These are phyloP conservation scores for Friedmanniomyces simplex DNA, from an alignment of 495 filamentous ascomycete genomes.

Conservation along the genomic window DNA sequence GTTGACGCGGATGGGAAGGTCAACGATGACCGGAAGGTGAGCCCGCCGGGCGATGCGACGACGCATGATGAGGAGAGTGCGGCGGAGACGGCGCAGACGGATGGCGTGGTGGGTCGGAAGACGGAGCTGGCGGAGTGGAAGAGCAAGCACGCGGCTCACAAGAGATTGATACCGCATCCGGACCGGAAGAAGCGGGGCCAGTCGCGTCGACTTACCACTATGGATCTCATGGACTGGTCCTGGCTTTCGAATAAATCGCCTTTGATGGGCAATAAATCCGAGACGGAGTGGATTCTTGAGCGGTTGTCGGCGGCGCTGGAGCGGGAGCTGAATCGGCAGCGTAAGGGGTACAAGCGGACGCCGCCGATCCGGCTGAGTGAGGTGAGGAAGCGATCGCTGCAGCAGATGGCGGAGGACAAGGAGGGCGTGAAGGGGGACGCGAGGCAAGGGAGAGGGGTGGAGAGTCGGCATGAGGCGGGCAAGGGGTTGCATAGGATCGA, in stretches of 20 bases:
- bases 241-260: constrained; percentile 68
- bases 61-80: constrained; percentile 23
- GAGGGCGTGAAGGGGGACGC: background rate
- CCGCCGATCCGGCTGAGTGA: constrained; percentile 18
- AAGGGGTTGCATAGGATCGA: background rate
- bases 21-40: background rate
- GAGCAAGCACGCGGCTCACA: background rate
- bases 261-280: constrained; percentile 59
- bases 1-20: background rate
- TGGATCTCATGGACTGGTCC: constrained; percentile 47
- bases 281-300: constrained; percentile 74
- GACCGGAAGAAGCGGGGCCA: constrained; percentile 18
- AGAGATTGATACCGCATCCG: background rate
- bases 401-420: background rate
- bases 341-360: constrained; percentile 11
- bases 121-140: constrained; percentile 8
- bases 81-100: constrained; percentile 19
- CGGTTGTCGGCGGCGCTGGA: constrained; percentile 62
- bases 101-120: constrained; percentile 4
- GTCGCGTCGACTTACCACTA: constrained; percentile 20
- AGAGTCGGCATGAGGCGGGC: background rate
- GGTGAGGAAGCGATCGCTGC: background rate
- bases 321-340: constrained; percentile 31
- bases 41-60: background rate
- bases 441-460: background rate